A percentile compares a stretch with the other conserved stretches of the same genome.
phyloP scores from a whole-genome alignment of 768 basidiomycete species.

The Strobilomyces dryophilus region DNA sequence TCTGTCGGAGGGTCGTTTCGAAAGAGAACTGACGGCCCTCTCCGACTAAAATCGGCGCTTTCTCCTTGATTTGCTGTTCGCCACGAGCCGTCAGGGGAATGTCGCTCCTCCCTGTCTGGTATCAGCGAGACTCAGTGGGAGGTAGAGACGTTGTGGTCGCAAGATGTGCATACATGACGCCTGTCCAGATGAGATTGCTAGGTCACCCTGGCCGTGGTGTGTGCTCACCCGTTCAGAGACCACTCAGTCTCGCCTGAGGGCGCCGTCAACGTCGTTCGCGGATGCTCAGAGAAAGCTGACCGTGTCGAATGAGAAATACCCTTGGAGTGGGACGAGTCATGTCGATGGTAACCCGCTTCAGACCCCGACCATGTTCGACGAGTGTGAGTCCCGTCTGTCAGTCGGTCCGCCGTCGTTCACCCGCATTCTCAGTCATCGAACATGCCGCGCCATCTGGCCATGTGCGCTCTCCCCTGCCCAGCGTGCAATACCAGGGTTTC shows the following conservation, averaged over 20 bases:
- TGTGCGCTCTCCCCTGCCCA: slow-evolving; percentile 42
- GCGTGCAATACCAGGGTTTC: slow-evolving; percentile 83
- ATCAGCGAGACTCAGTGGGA: slow-evolving; percentile 1
- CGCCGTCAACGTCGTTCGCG: slow-evolving; percentile 1
- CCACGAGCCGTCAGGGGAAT: slow-evolving; percentile 83
- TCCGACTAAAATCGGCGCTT: slow-evolving; percentile 68
- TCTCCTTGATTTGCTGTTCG: slow-evolving; percentile 61
- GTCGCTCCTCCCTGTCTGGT: slow-evolving; percentile 80
- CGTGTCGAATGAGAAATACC: slow-evolving; percentile 78
- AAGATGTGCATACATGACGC: slow-evolving; percentile 50
- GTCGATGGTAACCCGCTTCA: neutral
- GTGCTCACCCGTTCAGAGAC: slow-evolving; percentile 74
- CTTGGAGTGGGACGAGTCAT: slow-evolving; percentile 59
- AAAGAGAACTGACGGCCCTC: slow-evolving; percentile 56
- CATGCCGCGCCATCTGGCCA: slow-evolving; percentile 57
- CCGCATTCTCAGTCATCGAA: slow-evolving; percentile 68
- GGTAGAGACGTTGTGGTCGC: neutral
- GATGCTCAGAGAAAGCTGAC: slow-evolving; percentile 31
- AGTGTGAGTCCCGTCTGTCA: slow-evolving; percentile 42
- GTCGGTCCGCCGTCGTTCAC: neutral
- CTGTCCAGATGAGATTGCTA: slow-evolving; percentile 29
- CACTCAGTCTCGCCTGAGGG: slow-evolving; percentile 86
- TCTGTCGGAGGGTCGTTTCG: neutral
- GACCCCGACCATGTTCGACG: slow-evolving; percentile 54
- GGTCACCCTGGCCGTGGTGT: neutral